Evolutionary conservation across 306 rosid genomes (phyloP), one percentile per base, ranked within the genome.

Genomic region (Ochetophila trinervis): DNA sequence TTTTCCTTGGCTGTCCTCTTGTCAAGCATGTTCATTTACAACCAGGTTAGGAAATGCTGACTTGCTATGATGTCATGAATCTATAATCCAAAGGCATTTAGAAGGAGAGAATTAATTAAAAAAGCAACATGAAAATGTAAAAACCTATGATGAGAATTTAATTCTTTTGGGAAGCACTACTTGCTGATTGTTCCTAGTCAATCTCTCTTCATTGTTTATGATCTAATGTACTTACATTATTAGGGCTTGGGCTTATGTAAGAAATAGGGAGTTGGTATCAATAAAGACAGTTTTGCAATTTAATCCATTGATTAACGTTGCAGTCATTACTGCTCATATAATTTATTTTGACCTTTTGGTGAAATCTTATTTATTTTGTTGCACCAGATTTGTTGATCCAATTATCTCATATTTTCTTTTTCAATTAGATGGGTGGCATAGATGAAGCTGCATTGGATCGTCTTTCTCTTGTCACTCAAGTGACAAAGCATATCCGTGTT

Each of bases 361-460:
- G 57, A 42, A 17, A n/a, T 40, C 20, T 6, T 15, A 20, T n/a
- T 45, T n/a, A 17, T 27, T 20, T 30, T 69, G 27, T n/a, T 72
- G 15, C 34, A 55, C 27, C 64, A 52, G 18, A 23, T 69, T 57
- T 63, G 3, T 65, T 69, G 27, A 62, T 66, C 65, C 47, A 56
- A 63, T 75, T 66, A 27, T 24, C 76, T 53, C 42, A 66, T 37
- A 30, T 44, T 74, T 54, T 52, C 69, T 15, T 27, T 48, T 50
- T 67, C 63, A 30, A 65, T 60, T 65, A 92, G 98, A 87, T 92
- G 89, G 96, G 96, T 73, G 96, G 93, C 48, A 92, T 92, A 53
- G 98, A 92, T 57, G 98, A 89, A 82, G 87, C 88, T 77, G 88
- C 96, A 49, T 85, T 89, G 57, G 98, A 92, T 76, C 95, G 94